A percentile compares a stretch with the other conserved stretches of the same genome.
Evolutionary conservation across 2,329 filamentous ascomycete genomes (phyloP).

Genomic region (Penicillium frequentans): DNA sequence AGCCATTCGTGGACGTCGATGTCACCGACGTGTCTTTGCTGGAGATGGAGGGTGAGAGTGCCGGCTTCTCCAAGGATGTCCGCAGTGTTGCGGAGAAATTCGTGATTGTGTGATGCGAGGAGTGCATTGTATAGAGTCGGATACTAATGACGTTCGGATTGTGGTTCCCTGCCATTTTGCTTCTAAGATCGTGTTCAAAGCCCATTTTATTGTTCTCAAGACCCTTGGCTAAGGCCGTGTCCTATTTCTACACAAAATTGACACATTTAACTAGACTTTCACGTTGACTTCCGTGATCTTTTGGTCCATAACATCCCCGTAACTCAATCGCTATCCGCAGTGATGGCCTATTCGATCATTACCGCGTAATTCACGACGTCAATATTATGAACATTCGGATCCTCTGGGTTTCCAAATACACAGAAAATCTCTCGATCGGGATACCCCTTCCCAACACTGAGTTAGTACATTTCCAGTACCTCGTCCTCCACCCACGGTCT

Average conservation of each 20-base stretch:
- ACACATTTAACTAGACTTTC: slow-evolving; percentile 7
- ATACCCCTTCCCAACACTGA: background rate
- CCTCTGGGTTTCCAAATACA: background rate
- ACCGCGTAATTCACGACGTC: slow-evolving; percentile 24
- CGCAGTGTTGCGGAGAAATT: slow-evolving; percentile 47
- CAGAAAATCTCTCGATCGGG: background rate
- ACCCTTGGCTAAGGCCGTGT: slow-evolving; percentile 6
- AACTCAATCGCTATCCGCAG: background rate
- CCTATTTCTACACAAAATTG: slow-evolving; percentile 17
- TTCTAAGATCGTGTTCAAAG: slow-evolving; percentile 24
- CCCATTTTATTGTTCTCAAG: slow-evolving; percentile 7
- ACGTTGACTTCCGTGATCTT: background rate
- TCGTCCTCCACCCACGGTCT: slow-evolving; percentile 12
- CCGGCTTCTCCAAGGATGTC: slow-evolving; percentile 47
- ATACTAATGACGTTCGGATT: slow-evolving; percentile 40
- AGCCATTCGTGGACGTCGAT: slow-evolving; percentile 88
- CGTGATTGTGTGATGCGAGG: slow-evolving; percentile 42
- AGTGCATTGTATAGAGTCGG: slow-evolving; percentile 32
- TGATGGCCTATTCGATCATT: slow-evolving; percentile 18
- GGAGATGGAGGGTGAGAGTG: slow-evolving; percentile 46
- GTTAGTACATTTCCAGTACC: slow-evolving; percentile 18
- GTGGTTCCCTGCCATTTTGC: slow-evolving; percentile 21
- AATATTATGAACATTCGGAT: slow-evolving; percentile 17
- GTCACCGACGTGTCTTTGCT: slow-evolving; percentile 55
- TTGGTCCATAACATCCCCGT: background rate